Base-by-base conservation (phyloP, 2,329 filamentous ascomycete species). In the Talaromyces sp. region DNA sequence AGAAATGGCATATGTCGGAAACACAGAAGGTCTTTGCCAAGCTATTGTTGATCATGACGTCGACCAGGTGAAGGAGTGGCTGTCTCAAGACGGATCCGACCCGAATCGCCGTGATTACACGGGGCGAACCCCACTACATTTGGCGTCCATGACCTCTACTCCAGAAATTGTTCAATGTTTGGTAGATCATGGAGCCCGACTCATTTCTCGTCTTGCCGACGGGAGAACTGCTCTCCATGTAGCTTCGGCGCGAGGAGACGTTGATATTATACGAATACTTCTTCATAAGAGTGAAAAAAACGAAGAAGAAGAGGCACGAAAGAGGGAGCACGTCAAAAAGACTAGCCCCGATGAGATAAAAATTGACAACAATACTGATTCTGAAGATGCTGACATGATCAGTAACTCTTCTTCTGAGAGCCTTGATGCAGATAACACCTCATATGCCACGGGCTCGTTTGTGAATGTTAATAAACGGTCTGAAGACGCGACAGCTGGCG, bases 1-100 rank as follows among this genome's bases (percentile, higher is more conserved):
- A 74, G 89, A 92, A 65, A 94, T 95, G 90, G 90, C 91, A 0
- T 96, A 95, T 65, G 82, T 95, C 38, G 89, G 90, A 11, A 90
- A 92, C 65, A 92, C 90, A 1, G 86, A 85, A 41, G 80, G 83
- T 17, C 80, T 96, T 1, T 95, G 90, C 68, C 88, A 92, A 68
- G 91, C 89, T 0, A 95, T 96, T 60, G 85, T 92, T 3, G 86
- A 92, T 65, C 79, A 83, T 1, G 87, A 95, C 71, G 66, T 88
- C 3, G 86, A 90, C 41, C 82, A 85, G 63, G 88, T 95, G 3
- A 74, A 85, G 65, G 84, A 86, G 65, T 95, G 90, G 87, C 75
- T 83, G 11, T 79, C 85, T 26, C 85, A 89, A 67, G 86, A 91
- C 61, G 86, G 79, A 1, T 82, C 86, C 2, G 86, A 93, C 70